A percentile compares a stretch with the other conserved stretches of the same genome.
Evolutionary conservation across 1,284 basidiomycete genomes (phyloP).

Genomic region (Coniophora puteana): DNA sequence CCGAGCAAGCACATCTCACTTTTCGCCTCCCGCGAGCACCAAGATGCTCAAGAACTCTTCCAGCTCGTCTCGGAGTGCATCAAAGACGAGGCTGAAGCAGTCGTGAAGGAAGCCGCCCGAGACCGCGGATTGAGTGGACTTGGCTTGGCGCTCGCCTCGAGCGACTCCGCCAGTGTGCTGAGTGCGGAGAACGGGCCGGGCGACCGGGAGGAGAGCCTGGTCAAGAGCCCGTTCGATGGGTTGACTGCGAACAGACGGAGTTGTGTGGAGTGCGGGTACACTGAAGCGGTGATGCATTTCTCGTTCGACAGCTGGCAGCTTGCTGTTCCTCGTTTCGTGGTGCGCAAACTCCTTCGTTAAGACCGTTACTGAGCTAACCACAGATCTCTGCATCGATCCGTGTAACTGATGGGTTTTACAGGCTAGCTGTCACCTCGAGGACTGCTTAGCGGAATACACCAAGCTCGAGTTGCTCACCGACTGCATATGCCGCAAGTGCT

Average conservation of each 20-base stretch:
- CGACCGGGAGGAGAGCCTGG: constrained; percentile 42
- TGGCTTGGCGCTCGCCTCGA: no score
- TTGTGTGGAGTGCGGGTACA: constrained; percentile 81
- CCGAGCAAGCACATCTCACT: constrained; percentile 58
- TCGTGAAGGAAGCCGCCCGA: constrained; percentile 60
- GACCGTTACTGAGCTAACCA: constrained; percentile 8
- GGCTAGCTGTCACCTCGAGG: constrained; percentile 63
- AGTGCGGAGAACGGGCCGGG: constrained; percentile 28
- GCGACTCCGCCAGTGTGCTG: no score
- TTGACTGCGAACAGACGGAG: constrained; percentile 80
- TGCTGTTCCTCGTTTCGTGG: constrained; percentile 60
- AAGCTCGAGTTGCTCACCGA: constrained; percentile 77
- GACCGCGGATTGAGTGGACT: constrained; percentile 67
- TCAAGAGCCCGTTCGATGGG: constrained; percentile 74
- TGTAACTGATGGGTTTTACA: no score
- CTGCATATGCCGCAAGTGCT: constrained; percentile 81
- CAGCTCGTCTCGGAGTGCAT: constrained; percentile 85
- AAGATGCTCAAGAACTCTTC: constrained; percentile 96
- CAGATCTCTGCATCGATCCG: no score
- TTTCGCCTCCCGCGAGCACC: constrained; percentile 84
- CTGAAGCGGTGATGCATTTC: constrained; percentile 87
- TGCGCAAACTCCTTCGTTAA: constrained; percentile 16
- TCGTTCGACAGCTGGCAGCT: constrained; percentile 81
- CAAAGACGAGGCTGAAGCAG: constrained; percentile 69
- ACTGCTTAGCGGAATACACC: constrained; percentile 81